Base-by-base conservation (phyloP, 2,329 filamentous ascomycete species). In the Fusarium mexicanum region DNA sequence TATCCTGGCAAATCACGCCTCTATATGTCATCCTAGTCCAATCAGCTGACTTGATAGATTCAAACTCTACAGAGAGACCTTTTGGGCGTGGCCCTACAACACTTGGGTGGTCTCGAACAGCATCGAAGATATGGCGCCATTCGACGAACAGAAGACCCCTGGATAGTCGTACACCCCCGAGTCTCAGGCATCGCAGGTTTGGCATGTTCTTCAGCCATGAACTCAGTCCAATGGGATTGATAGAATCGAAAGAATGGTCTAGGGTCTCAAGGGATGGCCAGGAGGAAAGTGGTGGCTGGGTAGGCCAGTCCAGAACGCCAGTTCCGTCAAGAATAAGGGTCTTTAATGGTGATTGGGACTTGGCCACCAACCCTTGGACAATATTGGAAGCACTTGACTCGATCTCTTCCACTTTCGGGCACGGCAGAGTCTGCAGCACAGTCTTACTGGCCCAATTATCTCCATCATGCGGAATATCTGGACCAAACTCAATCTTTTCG, bases 91-190 rank as follows among this genome's bases (percentile, higher is more conserved):
- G n/a, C 2, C 55, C 41, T 4, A 4, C 18, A 8, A 48, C 55
- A 12, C 13, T 48, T 12, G 33, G n/a, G 17, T 48, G 24, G 20
- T 59, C 55, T 12, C n/a, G 43, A 9, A 48, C 29, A 10, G 55
- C 33, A 47, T 37, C 17, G 22, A 48, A 59, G 2, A 58, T 8
- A 16, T 43, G 29, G 16, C 16, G 26, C 24, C 29, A 43, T 20
- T 58, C 54, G 18, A 47, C 8, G 24, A 22, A 35, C 5, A 6
- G 17, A 17, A 24, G 5, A 16, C 10, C 16, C 2, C n/a, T 20
- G 2, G 24, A 10, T 14, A 16, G 22, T 14, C 9, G 18, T 59
- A 14, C 2, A 1, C 33, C 43, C 0, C 6, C 12, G 2, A 59
- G 13, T 8, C 33, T n/a, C 2, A 59, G 20, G 5, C n/a, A 29